Conservation (phyloP, 164 flowering plant species). For the Sextonia rubra region DNA sequence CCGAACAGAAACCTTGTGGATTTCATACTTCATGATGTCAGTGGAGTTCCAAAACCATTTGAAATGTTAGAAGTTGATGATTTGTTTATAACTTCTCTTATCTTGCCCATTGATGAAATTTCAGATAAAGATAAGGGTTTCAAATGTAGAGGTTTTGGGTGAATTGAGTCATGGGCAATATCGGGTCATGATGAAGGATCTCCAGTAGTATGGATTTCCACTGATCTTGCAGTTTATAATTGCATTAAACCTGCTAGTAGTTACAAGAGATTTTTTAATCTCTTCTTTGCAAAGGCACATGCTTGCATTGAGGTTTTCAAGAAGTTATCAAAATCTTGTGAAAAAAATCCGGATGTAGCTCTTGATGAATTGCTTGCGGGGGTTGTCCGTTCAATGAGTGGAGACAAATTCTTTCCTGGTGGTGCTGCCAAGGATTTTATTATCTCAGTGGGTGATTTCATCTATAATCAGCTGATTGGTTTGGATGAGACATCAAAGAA, state of each 20-base stretch:
- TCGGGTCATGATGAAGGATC: slow-evolving; percentile 89
- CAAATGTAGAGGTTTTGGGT: slow-evolving; percentile 80
- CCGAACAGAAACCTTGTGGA: slow-evolving; percentile 67
- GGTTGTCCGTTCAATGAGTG: slow-evolving; percentile 62
- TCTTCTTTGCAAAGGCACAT: slow-evolving; percentile 66
- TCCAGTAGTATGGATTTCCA: slow-evolving; percentile 74
- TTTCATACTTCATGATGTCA: slow-evolving; percentile 55
- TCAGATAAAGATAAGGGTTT: slow-evolving; percentile 48
- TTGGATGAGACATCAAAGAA: slow-evolving; percentile 61
- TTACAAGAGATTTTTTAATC: slow-evolving; percentile 56
- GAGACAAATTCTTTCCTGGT: slow-evolving; percentile 44
- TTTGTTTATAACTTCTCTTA: slow-evolving; percentile 55
- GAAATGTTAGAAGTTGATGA: slow-evolving; percentile 71
- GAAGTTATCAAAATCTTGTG: slow-evolving; percentile 47
- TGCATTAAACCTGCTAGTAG: slow-evolving; percentile 58
- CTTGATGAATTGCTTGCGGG: slow-evolving; percentile 83
- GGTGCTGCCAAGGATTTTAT: slow-evolving; percentile 60
- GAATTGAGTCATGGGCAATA: slow-evolving; percentile 71
- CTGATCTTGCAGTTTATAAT: slow-evolving; percentile 73
- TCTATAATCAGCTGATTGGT: slow-evolving; percentile 72
- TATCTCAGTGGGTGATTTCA: slow-evolving; percentile 73
- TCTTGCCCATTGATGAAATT: slow-evolving; percentile 51
- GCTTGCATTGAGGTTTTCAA: slow-evolving; percentile 71
- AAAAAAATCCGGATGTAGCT: slow-evolving; percentile 51
- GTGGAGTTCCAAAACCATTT: slow-evolving; percentile 52